Conservation (phyloP, 2,329 filamentous ascomycete genomes). For the Plectosphaerella sp. region DNA sequence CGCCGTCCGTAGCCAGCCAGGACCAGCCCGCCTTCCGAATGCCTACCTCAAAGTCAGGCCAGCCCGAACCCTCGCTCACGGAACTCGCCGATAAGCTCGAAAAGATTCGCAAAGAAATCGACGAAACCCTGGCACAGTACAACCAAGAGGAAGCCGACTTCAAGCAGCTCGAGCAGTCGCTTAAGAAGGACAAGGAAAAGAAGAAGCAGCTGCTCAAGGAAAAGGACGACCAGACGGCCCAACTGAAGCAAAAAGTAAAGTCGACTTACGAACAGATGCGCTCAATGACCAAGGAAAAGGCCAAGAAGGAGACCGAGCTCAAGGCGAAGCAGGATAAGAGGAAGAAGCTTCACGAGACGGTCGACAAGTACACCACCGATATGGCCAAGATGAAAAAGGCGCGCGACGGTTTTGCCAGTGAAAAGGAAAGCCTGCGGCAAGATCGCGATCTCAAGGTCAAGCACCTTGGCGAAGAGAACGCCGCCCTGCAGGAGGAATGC, state of each 20-base stretch:
- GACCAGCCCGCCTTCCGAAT: slow-evolving; percentile 43
- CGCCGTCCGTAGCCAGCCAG: slow-evolving; percentile 34
- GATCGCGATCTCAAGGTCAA: slow-evolving; percentile 48
- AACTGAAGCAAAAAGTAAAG: slow-evolving; percentile 76
- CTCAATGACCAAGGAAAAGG: slow-evolving; percentile 70
- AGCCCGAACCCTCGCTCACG: slow-evolving; percentile 64
- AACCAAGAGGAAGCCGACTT: slow-evolving; percentile 69
- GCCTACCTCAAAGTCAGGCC: slow-evolving; percentile 30
- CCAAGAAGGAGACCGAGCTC: slow-evolving; percentile 69
- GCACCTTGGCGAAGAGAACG: slow-evolving; percentile 50
- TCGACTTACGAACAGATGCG: slow-evolving; percentile 78
- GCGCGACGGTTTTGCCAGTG: slow-evolving; percentile 46
- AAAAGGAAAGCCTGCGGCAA: slow-evolving; percentile 46
- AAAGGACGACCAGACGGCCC: slow-evolving; percentile 85
- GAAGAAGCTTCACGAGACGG: slow-evolving; percentile 65
- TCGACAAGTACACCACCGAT: slow-evolving; percentile 63
- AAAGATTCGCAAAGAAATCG: slow-evolving; percentile 74
- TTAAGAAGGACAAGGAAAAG: slow-evolving; percentile 74
- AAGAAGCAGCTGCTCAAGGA: slow-evolving; percentile 76
- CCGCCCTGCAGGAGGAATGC: slow-evolving; percentile 59
- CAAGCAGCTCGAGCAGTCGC: slow-evolving; percentile 57
- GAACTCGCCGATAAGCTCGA: slow-evolving; percentile 81
- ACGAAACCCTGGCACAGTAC: slow-evolving; percentile 69
- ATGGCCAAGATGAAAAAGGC: slow-evolving; percentile 55
- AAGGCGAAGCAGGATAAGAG: slow-evolving; percentile 66